A percentile compares a stretch with the other conserved stretches of the same genome.
Conservation (phyloP, 2,329 filamentous ascomycete genomes). For the Daldinia sp. region DNA sequence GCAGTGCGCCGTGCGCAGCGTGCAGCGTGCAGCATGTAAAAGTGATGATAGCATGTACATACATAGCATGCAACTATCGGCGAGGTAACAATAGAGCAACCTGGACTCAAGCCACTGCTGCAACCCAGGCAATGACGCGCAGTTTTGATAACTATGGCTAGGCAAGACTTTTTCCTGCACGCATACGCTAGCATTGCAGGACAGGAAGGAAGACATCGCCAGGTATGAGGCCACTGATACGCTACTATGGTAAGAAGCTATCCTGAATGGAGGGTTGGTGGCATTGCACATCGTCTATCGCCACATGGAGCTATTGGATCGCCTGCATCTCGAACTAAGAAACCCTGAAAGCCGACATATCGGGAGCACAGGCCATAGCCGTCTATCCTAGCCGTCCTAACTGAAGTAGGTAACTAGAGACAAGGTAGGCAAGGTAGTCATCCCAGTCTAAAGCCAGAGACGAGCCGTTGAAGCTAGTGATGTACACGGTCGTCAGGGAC, state of each 20-base stretch:
- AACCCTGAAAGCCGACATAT: constrained; percentile 4
- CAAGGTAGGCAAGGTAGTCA: neutral
- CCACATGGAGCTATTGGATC: constrained; percentile 8
- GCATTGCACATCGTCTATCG: constrained; percentile 5
- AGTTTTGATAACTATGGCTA: constrained; percentile 12
- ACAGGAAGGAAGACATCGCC: constrained; percentile 8
- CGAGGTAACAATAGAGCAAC: constrained; percentile 32
- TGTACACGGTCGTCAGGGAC: constrained; percentile 20
- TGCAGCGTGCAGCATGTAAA: neutral
- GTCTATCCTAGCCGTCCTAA: constrained; percentile 6
- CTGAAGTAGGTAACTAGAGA: neutral
- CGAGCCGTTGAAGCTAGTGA: constrained; percentile 23
- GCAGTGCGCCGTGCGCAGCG: too few relatives aligned
- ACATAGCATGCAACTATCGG: constrained; percentile 15
- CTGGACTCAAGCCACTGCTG: constrained; percentile 34
- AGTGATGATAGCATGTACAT: constrained; percentile 1
- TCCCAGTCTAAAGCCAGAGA: constrained; percentile 5
- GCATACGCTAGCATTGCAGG: constrained; percentile 15
- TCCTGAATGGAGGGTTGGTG: neutral
- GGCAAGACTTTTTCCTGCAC: constrained; percentile 25
- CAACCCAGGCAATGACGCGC: constrained; percentile 25
- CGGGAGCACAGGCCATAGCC: constrained; percentile 17
- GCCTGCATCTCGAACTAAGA: constrained; percentile 4
- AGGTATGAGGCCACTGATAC: constrained; percentile 13
- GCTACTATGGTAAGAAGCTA: constrained; percentile 3